A percentile compares a stretch with the other conserved stretches of the same genome.
These are phyloP conservation scores for Colletotrichum sp. DNA, from an alignment of 2,329 filamentous ascomycete species.

Conservation along the genomic window DNA sequence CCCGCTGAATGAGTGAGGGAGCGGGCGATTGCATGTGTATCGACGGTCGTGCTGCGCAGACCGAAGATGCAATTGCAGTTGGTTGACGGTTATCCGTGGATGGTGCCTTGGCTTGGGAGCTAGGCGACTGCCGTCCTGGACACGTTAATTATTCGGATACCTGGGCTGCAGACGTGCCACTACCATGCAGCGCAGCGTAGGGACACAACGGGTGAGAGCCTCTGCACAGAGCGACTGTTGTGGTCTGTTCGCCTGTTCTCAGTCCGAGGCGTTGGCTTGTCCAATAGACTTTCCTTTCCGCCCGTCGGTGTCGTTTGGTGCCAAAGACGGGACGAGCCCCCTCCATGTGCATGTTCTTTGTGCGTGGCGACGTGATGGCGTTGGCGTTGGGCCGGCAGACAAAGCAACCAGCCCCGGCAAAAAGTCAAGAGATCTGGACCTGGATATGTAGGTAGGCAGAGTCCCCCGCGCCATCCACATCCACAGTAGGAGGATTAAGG, in stretches of 20 bases:
- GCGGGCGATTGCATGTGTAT: not conserved
- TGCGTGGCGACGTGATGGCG: not conserved
- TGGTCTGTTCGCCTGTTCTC: not conserved
- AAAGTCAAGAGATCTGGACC: conserved; percentile 2
- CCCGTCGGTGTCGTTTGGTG: not conserved
- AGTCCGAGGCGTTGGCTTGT: not conserved
- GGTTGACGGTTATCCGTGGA: not conserved
- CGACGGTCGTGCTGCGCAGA: not conserved
- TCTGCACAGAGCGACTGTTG: not conserved
- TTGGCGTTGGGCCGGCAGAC: not conserved
- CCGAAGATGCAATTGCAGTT: not conserved
- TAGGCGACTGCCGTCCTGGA: not conserved
- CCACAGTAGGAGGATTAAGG: not conserved
- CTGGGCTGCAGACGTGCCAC: not conserved
- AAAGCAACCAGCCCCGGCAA: not conserved
- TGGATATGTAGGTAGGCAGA: not conserved
- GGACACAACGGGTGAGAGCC: not conserved
- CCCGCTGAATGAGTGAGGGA: not conserved
- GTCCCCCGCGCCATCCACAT: conserved; percentile 5
- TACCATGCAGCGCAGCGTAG: not conserved
- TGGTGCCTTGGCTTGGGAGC: not conserved
- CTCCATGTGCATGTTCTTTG: conserved; percentile 14
- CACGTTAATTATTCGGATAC: not conserved
- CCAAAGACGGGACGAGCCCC: conserved; percentile 12
- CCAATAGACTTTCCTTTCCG: not conserved